These are phyloP conservation scores for Phytophthora europaea DNA, from an alignment of 352 stramenopile species.

Conservation along the genomic window DNA sequence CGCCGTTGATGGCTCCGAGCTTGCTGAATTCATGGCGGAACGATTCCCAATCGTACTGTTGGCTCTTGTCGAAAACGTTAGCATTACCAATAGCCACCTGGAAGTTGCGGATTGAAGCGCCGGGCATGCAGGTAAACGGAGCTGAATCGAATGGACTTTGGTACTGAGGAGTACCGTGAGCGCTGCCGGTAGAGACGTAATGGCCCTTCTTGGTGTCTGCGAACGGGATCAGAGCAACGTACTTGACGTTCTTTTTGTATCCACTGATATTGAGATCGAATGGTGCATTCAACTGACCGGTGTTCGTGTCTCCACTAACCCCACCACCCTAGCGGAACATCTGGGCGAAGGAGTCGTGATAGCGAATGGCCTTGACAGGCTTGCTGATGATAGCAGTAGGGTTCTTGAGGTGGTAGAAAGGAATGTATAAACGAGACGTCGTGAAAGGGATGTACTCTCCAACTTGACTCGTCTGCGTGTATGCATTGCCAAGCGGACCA, in stretches of 20 bases:
- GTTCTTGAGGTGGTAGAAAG: not conserved
- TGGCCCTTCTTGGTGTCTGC: not conserved
- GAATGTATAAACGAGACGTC: not conserved
- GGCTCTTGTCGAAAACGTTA: no score
- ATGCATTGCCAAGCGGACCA: not conserved
- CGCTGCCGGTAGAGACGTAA: not conserved
- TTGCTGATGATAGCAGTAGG: not conserved
- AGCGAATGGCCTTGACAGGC: not conserved
- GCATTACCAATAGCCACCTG: no score
- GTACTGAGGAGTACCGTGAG: not conserved
- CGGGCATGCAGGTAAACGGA: no score
- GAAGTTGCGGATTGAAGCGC: no score
- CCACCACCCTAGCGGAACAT: not conserved
- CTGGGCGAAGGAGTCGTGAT: not conserved
- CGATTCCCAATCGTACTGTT: no score
- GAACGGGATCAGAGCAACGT: not conserved
- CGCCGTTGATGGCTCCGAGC: no score
- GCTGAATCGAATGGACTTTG: not conserved
- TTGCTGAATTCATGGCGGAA: no score
- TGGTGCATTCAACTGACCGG: not conserved
- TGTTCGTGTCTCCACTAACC: not conserved
- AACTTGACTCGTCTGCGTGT: not conserved
- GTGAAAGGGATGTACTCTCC: not conserved
- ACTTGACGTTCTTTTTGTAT: not conserved
- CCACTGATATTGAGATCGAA: not conserved